phyloP scores from a whole-genome alignment of 2,329 filamentous ascomycete species.

The Sphaerulina musiva region DNA sequence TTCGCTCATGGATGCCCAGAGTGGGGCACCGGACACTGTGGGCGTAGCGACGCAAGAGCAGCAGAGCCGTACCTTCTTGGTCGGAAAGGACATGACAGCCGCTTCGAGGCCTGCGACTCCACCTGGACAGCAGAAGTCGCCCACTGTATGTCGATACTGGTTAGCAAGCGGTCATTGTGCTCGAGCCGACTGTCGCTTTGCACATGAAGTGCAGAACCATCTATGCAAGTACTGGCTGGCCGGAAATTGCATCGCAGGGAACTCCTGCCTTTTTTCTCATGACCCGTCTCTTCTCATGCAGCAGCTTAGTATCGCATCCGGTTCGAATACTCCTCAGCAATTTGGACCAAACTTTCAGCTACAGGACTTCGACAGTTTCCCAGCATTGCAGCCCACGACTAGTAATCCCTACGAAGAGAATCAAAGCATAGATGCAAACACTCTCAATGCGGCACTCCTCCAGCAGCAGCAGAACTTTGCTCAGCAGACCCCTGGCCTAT shows the following conservation, averaged over 20 bases:
- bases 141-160: slow-evolving; percentile 95
- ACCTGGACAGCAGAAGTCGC: slow-evolving; percentile 67
- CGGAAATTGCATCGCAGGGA: slow-evolving; percentile 88
- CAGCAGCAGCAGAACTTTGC: slow-evolving; percentile 40
- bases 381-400: slow-evolving; percentile 54
- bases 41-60: slow-evolving; percentile 29
- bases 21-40: slow-evolving; percentile 39
- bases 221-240: slow-evolving; percentile 99
- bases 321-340: slow-evolving; percentile 56
- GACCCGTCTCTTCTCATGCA: slow-evolving; percentile 83
- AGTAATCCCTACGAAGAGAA: slow-evolving; percentile 41
- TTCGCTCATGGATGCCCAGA: slow-evolving; percentile 72
- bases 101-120: slow-evolving; percentile 69
- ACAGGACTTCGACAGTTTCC: slow-evolving; percentile 79
- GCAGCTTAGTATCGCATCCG: slow-evolving; percentile 64
- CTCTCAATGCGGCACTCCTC: slow-evolving; percentile 40
- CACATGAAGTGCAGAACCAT: slow-evolving; percentile 90
- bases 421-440: slow-evolving; percentile 32
- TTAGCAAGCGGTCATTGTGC: slow-evolving; percentile 92
- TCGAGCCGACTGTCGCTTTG: slow-evolving; percentile 91
- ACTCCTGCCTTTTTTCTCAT: slow-evolving; percentile 94
- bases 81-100: slow-evolving; percentile 83
- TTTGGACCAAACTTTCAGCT: slow-evolving; percentile 66
- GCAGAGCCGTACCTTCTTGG: slow-evolving; percentile 57
- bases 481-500: slow-evolving; percentile 57